phyloP scores from a whole-genome alignment of 2,329 filamentous ascomycete genomes.

The Myrmaecium sp. region DNA sequence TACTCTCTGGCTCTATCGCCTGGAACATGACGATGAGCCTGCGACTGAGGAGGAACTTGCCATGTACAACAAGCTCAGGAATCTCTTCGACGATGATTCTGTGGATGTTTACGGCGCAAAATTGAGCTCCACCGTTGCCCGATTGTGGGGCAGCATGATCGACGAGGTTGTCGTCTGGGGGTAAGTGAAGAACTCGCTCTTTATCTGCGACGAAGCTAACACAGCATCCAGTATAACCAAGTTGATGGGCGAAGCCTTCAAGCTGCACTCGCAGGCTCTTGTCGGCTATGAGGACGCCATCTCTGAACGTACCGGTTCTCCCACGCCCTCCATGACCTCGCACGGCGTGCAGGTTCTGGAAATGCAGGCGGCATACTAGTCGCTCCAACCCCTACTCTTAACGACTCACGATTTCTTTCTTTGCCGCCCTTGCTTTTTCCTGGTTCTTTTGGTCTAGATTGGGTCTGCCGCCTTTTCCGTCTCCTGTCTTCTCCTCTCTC shows the following conservation, averaged over 20 bases:
- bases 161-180: slow-evolving; percentile 99
- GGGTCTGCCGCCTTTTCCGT: too few relatives aligned
- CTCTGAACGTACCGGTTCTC: slow-evolving; percentile 27
- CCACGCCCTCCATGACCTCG: slow-evolving; percentile 23
- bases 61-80: slow-evolving; percentile 88
- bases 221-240: slow-evolving; percentile 56
- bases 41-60: slow-evolving; percentile 66
- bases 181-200: slow-evolving; percentile 43
- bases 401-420: too few relatives aligned
- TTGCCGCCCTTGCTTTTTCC: too few relatives aligned
- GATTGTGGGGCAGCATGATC: slow-evolving; percentile 94
- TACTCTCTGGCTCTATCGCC: slow-evolving; percentile 93
- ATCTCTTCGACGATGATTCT: slow-evolving; percentile 79
- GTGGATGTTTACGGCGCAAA: slow-evolving; percentile 67
- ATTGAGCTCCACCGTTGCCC: slow-evolving; percentile 85
- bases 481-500: too few relatives aligned
- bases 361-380: slow-evolving; percentile 26
- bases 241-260: slow-evolving; percentile 96
- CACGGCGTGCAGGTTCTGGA: slow-evolving; percentile 24
- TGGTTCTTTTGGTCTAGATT: too few relatives aligned
- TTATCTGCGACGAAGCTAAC: slow-evolving; percentile 26
- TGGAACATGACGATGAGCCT: slow-evolving; percentile 96
- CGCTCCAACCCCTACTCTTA: too few relatives aligned
- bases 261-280: slow-evolving; percentile 85
- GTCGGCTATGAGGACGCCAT: slow-evolving; percentile 82